Base-by-base conservation (phyloP, 805 yeast species). In the Yarrowia deformans region DNA sequence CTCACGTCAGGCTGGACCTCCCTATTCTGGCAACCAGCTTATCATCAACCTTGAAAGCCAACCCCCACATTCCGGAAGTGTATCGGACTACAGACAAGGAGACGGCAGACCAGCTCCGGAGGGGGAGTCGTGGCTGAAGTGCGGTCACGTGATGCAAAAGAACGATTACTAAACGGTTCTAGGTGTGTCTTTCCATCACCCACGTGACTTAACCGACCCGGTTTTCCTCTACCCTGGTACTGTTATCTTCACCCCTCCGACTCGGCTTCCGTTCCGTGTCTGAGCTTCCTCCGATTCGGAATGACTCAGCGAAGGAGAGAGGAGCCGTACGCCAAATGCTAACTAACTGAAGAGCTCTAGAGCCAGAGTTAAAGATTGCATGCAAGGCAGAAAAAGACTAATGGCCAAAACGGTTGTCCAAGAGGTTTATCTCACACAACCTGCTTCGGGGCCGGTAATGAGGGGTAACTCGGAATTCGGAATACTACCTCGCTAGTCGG, bases 21-120 rank as follows among this genome's bases (percentile, higher is more conserved):
- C 55, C 39, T 32, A 4, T 16, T 49, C 6, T 9, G 18, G 43
- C 18, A 35, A 54, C 10, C 32, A 34, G 34, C 56, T 54, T 54
- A 54, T 54, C 58, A 54, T 48, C 55, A n/a, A 23, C 50, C 23
- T 34, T 32, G 37, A 13, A 8, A 23, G 29, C 29, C 39, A 46
- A 54, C 58, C 58, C 58, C 58, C 58, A 54, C 58, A 54, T 54
- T 35, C 58, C 58, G 58, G 58, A 54, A 54, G 32, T 19, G 58
- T 19, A 19, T 54, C 58, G 58, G 58, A 35, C 13, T 2, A 3
- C 9, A 13, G 18, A 54, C 58, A 54, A 54, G 58, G 58, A 54
- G 34, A 54, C 58, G 58, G 58, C 58, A 8, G 9, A 34, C n/a
- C 6, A 6, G 43, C 29, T 54, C 58, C 58, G 58, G 58, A 35